Conservation (phyloP, 2,329 filamentous ascomycete species). For the Calonectria henricotiae region DNA sequence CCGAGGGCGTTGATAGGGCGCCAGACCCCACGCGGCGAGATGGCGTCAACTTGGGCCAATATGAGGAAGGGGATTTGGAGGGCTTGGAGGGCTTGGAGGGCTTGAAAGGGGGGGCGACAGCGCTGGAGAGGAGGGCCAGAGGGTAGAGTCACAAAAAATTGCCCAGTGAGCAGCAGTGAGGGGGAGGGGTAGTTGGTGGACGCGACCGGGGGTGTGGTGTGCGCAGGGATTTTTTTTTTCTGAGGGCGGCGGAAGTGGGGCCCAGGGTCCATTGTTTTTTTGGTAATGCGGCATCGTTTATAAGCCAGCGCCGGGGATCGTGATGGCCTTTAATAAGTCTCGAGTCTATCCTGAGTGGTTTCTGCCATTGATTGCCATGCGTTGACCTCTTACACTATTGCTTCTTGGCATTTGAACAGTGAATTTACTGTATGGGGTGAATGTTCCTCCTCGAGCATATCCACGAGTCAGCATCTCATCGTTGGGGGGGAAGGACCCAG, state of each 20-base stretch:
- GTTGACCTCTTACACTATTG: not conserved
- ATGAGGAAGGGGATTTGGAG: constrained; percentile 45
- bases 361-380: constrained; percentile 13
- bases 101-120: no score
- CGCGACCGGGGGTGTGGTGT: not conserved
- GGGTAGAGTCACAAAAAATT: constrained; percentile 20
- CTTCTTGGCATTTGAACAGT: not conserved
- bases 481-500: not conserved
- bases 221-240: constrained; percentile 30
- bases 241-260: constrained; percentile 19
- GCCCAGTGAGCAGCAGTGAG: constrained; percentile 17
- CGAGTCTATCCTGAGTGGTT: constrained; percentile 8
- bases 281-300: constrained; percentile 39
- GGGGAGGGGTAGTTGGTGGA: not conserved
- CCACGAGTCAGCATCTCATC: not conserved
- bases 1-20: constrained; percentile 42
- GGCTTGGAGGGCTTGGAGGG: constrained; percentile 29
- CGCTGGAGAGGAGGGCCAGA: constrained; percentile 31
- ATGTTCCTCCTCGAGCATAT: no score
- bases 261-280: constrained; percentile 36
- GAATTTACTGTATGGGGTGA: not conserved
- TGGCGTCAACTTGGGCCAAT: constrained; percentile 58
- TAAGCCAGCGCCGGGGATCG: constrained; percentile 31
- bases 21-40: constrained; percentile 47
- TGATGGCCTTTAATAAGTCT: not conserved